These are phyloP conservation scores for Capsaspora owczarzaki DNA, from an alignment of 78 protist species.

Conservation along the genomic window DNA sequence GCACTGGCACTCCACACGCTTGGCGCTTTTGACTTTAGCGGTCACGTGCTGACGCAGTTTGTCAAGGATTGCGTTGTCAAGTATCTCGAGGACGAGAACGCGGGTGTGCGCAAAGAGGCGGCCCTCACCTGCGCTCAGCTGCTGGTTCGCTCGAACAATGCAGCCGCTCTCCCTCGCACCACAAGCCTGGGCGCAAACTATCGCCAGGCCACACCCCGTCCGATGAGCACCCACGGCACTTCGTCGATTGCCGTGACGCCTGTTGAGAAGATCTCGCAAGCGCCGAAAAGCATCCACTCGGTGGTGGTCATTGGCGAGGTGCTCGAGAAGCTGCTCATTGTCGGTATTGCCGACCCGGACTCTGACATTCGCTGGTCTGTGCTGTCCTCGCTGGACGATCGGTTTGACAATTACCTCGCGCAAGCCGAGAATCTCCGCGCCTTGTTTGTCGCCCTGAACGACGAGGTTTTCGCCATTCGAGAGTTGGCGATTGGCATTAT, in stretches of 20 bases:
- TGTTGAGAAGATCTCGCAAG: not conserved
- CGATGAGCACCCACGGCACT: not conserved
- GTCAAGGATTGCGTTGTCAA: conserved; percentile 46
- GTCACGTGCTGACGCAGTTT: conserved; percentile 52
- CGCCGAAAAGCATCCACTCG: conserved; percentile 5
- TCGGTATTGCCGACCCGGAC: conserved; percentile 74
- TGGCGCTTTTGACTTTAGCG: conserved; percentile 62
- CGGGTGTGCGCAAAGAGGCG: conserved; percentile 42
- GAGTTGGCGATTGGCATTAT: conserved; percentile 63
- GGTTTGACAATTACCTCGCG: conserved; percentile 67
- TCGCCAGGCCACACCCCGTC: no score
- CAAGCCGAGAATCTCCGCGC: conserved; percentile 65
- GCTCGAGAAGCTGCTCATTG: conserved; percentile 48
- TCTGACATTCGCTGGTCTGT: conserved; percentile 62
- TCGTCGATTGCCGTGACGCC: not conserved
- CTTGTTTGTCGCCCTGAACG: conserved; percentile 66
- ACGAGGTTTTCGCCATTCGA: conserved; percentile 66
- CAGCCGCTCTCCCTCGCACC: not conserved
- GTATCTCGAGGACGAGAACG: conserved; percentile 56
- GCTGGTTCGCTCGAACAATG: conserved; percentile 25
- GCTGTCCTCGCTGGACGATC: conserved; percentile 31
- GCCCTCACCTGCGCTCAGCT: conserved; percentile 46
- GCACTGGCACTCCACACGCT: conserved; percentile 63
- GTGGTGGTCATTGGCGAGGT: conserved; percentile 53
- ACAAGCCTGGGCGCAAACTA: no score